These are phyloP conservation scores for Ormosia semicastrata DNA, from an alignment of 306 rosid genomes.

Conservation along the genomic window DNA sequence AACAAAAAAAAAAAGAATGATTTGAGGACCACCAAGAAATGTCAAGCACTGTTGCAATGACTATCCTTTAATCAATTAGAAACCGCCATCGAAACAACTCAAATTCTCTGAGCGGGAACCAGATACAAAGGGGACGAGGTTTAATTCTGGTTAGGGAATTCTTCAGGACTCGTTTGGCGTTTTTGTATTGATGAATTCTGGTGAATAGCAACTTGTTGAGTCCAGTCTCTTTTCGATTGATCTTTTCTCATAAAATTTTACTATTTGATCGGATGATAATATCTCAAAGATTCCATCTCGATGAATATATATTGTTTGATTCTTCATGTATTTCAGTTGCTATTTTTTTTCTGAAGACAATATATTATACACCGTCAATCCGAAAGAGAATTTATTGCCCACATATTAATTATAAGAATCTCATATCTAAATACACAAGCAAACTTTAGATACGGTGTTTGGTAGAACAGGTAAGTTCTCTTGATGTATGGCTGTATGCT, in stretches of 20 bases:
- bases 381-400: not conserved
- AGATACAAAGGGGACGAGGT: not conserved
- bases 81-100: not conserved
- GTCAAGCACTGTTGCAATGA: not conserved
- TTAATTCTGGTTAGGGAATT: not conserved
- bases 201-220: not conserved
- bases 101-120: not conserved
- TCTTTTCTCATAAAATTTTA: not conserved
- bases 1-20: not conserved
- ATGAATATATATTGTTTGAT: not conserved
- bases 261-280: not conserved
- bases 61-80: not conserved
- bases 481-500: not conserved
- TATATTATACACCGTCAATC: too few species aligned
- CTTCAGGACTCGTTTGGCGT: not conserved
- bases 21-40: not conserved
- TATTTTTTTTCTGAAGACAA: not conserved
- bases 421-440: not conserved
- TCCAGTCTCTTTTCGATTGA: not conserved
- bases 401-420: not conserved
- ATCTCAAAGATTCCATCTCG: not conserved
- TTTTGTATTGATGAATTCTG: not conserved
- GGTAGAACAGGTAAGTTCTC: not conserved
- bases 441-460: not conserved
- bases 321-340: not conserved